Base-by-base conservation (phyloP, 2,329 filamentous ascomycete species). In the Xylaria sp. region DNA sequence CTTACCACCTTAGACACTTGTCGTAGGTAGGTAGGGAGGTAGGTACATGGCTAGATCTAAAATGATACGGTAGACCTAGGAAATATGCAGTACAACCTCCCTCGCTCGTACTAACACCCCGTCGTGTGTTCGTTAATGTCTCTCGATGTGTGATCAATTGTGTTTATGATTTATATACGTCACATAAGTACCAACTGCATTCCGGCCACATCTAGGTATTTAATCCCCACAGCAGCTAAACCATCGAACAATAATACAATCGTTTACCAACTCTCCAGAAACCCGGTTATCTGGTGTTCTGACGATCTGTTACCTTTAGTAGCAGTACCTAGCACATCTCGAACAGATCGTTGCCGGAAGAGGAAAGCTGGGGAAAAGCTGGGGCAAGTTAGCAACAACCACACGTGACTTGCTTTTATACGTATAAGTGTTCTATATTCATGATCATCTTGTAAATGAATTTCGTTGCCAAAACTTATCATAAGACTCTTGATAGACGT, bases 351-450 rank as follows among this genome's bases (percentile, higher is more conserved):
- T 55, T 66, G 49, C 63, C 55, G 6, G 48, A 60, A 66, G 56
- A 54, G 59, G 63, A 54, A 66, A 41, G 56, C 61, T 61, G 39
- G 31, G 59, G 48, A 58, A 56, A 56, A 41, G 28, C 52, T 54
- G 25, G 28, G 13, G n/a, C 9, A 31, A 54, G 25, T 31, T 15
- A 25, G 15, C 36, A 23, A 48, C 15, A 13, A 23, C 3, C 12
- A 43, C 60, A 41, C 48, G 60, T 62, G 49, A 43, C 60, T 8
- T 31, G 25, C 13, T 18, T 3, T 52, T 28, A 13, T 8, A 31
- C 7, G 3, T 54, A 25, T 2, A 28, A 7, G 18, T 18, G 15
- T 25, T 41, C 18, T 7, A 36, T 57, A 23, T 43, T 43, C 39
- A 54, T 23, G 9, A 33, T 54, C 6, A n/a, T n/a, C 15, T 28